Base-by-base conservation (phyloP, 345 rosid species). In the Ceriops tagal region DNA sequence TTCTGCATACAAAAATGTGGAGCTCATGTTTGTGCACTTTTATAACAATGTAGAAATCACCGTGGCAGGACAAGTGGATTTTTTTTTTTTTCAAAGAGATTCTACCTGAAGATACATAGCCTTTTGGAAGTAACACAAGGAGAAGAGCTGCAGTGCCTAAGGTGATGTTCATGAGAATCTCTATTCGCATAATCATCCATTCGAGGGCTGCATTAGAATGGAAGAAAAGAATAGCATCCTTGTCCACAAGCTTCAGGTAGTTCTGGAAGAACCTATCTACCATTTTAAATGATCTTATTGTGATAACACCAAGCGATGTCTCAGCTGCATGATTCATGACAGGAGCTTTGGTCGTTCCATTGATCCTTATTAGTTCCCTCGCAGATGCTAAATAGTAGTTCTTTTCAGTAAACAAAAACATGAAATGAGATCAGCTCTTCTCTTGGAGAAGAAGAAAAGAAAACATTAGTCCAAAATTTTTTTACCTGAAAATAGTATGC, bases 291-390 rank as follows among this genome's bases (percentile, higher is more conserved):
- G 96, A 92, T 82, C 97, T 84, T 69, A 93, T 84, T n/a, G 97
- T 91, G 63, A 84, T 81, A 46, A 83, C 90, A 52, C 96, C 95
- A 2, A 81, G 92, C 60, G 96, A 87, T 66, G 98, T 91, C 84
- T 93, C 97, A 1, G 96, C 81, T 61, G 93, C 91, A 71, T 80
- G 87, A 61, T 88, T 93, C 96, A 91, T 88, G 20, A 93, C 86
- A 7, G 98, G 98, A 65, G 98, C 96, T 74, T 93, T 93, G 30
- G 97, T 93, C 16, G 92, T 93, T 70, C 97, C 97, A 7, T 86
- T 93, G 66, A 93, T 91, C 74, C 98, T 79, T 57, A 87, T 86
- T 47, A 93, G 76, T 70, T 93, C 97, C 52, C 89, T 83, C 8
- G 98, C 95, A 31, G 98, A 78, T 16, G 92, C 85, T 72, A 87